These are phyloP conservation scores for Rhodotorula graminis DNA, from an alignment of 768 basidiomycete species.

Conservation along the genomic window DNA sequence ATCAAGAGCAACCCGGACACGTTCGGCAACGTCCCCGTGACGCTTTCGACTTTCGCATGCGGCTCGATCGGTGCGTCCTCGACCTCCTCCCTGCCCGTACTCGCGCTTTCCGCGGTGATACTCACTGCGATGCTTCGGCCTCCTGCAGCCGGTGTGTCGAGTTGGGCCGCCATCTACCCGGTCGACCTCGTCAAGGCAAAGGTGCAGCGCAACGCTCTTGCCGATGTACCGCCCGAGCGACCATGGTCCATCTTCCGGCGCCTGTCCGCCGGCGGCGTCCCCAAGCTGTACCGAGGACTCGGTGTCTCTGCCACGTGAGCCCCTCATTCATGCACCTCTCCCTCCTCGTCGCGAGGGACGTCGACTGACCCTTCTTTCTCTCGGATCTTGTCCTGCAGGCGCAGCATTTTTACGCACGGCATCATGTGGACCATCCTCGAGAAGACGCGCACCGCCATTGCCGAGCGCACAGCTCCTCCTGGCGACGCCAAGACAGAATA, in stretches of 20 bases:
- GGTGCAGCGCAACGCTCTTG: slow-evolving; percentile 41
- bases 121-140: too few species aligned
- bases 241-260: slow-evolving; percentile 41
- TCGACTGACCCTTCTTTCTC: too few species aligned
- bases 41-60: slow-evolving; percentile 37
- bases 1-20: slow-evolving; percentile 17
- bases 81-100: too few species aligned
- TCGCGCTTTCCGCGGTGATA: too few species aligned
- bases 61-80: slow-evolving; percentile 25
- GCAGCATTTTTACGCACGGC: slow-evolving; percentile 9
- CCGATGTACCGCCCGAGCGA: slow-evolving; percentile 24
- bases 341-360: neutral
- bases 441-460: slow-evolving; percentile 8
- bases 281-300: slow-evolving; percentile 84
- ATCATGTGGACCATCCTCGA: slow-evolving; percentile 25
- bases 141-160: slow-evolving; percentile 29
- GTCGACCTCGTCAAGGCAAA: slow-evolving; percentile 42
- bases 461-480: neutral
- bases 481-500: slow-evolving; percentile 10
- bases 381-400: neutral
- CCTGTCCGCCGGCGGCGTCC: slow-evolving; percentile 64
- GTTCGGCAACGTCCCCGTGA: slow-evolving; percentile 16
- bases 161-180: slow-evolving; percentile 37
- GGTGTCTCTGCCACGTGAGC: slow-evolving; percentile 87
- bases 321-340: slow-evolving; percentile 44